phyloP scores from a whole-genome alignment of 2,329 filamentous ascomycete species.

The Paecilomyces sp. region DNA sequence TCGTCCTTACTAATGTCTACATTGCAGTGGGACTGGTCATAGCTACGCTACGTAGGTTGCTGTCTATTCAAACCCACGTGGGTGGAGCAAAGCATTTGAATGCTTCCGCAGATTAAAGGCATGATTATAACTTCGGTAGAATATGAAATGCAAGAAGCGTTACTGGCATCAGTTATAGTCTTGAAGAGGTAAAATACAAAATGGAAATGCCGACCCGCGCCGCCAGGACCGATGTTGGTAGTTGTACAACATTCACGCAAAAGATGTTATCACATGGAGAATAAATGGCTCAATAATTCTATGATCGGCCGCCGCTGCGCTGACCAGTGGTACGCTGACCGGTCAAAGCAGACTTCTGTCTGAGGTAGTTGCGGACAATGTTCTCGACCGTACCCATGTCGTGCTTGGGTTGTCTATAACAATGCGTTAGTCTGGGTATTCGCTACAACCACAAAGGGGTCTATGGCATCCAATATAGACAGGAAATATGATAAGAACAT shows the following conservation, averaged over 20 bases:
- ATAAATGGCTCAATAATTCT: not conserved
- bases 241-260: not conserved
- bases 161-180: not conserved
- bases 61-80: not conserved
- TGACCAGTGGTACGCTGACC: slow-evolving; percentile 9
- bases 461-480: not conserved
- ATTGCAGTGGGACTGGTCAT: not conserved
- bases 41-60: not conserved
- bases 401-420: slow-evolving; percentile 61
- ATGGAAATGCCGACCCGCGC: not conserved
- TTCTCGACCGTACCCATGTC: slow-evolving; percentile 81
- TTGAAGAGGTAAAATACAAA: not conserved
- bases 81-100: not conserved
- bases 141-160: not conserved
- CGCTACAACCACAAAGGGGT: not conserved
- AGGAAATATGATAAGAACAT: slow-evolving; percentile 12
- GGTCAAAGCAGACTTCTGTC: slow-evolving; percentile 43
- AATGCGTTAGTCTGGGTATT: not conserved
- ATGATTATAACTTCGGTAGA: not conserved
- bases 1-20: not conserved
- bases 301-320: not conserved
- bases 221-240: not conserved
- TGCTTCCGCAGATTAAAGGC: not conserved
- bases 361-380: slow-evolving; percentile 61
- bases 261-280: not conserved